These are phyloP conservation scores for Santalum album DNA, from an alignment of 164 flowering plant species.

Conservation along the genomic window DNA sequence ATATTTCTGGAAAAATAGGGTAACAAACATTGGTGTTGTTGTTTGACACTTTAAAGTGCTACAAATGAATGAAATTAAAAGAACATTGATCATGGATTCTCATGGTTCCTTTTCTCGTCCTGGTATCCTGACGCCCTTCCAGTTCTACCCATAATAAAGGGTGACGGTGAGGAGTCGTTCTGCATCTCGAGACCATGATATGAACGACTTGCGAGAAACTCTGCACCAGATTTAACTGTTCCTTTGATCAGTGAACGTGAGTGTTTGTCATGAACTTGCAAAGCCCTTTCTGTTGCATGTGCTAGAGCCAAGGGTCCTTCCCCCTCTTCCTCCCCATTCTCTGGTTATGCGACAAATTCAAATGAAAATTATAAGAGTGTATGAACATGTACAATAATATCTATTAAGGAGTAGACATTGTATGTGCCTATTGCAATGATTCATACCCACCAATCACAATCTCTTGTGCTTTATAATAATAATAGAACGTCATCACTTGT, in stretches of 20 bases:
- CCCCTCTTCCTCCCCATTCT: conserved; percentile 19
- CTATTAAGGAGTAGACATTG: no score
- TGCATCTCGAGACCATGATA: conserved; percentile 77
- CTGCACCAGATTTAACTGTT: conserved; percentile 66
- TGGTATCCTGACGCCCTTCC: conserved; percentile 82
- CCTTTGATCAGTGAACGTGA: conserved; percentile 29
- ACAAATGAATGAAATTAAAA: no score
- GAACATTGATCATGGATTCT: not conserved
- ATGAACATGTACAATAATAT: no score
- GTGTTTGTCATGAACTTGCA: conserved; percentile 41
- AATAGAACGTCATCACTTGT: no score
- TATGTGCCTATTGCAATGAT: no score
- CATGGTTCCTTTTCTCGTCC: conserved; percentile 38
- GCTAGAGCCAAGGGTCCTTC: conserved; percentile 44
- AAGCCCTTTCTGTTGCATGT: conserved; percentile 50
- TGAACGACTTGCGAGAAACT: conserved; percentile 55
- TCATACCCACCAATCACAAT: no score
- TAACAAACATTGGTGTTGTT: no score
- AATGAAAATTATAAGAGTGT: no score
- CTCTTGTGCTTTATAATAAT: no score
- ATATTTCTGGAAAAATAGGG: no score
- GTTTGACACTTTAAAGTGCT: no score
- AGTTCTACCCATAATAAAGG: conserved; percentile 52
- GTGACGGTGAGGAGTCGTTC: conserved; percentile 25
- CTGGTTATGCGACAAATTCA: conserved; percentile 13